A percentile compares a stretch with the other conserved stretches of the same genome.
Evolutionary conservation across 2,329 filamentous ascomycete species (phyloP).

Genomic region (Fusarium compactum): DNA sequence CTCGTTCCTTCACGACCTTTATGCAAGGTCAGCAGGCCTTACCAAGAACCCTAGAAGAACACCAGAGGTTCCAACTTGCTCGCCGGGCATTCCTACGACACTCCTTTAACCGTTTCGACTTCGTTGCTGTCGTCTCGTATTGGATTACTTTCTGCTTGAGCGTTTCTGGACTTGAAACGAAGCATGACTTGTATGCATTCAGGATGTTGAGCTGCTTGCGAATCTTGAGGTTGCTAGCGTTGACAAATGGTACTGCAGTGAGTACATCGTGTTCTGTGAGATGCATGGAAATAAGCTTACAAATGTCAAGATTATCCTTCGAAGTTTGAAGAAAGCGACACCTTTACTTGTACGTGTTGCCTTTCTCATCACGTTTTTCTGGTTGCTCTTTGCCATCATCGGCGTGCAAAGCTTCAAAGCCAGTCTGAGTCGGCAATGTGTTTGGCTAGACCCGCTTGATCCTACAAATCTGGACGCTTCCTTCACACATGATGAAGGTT

Average conservation of each 20-base stretch:
- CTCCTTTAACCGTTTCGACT: conserved; percentile 95
- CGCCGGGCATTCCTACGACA: conserved; percentile 93
- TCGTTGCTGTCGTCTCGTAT: conserved; percentile 92
- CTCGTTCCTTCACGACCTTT: conserved; percentile 84
- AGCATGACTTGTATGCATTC: conserved; percentile 85
- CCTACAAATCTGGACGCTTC: conserved; percentile 66
- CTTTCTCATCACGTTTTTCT: conserved; percentile 96
- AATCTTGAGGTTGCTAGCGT: conserved; percentile 87
- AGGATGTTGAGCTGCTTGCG: conserved; percentile 96
- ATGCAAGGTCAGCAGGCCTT: conserved; percentile 70
- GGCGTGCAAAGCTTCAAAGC: conserved; percentile 97
- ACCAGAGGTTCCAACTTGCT: conserved; percentile 86
- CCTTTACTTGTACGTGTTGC: conserved; percentile 92
- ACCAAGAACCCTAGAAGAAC: conserved; percentile 76
- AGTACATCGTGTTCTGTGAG: conserved; percentile 50
- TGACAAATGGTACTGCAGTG: conserved; percentile 94
- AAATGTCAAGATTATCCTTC: conserved; percentile 81
- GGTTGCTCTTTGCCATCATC: conserved; percentile 96
- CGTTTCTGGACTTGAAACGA: conserved; percentile 75
- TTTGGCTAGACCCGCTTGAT: conserved; percentile 77
- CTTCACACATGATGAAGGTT: conserved; percentile 75
- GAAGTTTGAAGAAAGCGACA: conserved; percentile 94
- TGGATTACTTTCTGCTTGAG: conserved; percentile 89
- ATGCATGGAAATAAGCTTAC: conserved; percentile 17
- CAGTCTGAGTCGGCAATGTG: conserved; percentile 80